A percentile compares a stretch with the other conserved stretches of the same genome.
phyloP scores from a whole-genome alignment of 495 filamentous ascomycete genomes.

The Penicillium lividum region DNA sequence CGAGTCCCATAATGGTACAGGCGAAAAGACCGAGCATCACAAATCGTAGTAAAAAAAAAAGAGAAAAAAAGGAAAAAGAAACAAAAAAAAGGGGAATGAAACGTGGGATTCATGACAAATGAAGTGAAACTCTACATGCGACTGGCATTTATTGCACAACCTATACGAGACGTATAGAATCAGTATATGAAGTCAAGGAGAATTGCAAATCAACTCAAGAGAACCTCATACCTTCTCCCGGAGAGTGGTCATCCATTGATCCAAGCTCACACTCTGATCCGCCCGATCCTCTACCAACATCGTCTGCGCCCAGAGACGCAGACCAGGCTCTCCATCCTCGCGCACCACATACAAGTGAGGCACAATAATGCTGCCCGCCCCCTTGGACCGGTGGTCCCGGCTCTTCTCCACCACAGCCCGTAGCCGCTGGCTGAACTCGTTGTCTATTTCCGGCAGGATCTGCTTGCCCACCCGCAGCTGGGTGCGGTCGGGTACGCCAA shows the following conservation, averaged over 20 bases:
- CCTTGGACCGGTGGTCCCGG: constrained; percentile 76
- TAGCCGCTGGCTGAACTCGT: constrained; percentile 94
- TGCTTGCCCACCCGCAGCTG: constrained; percentile 90
- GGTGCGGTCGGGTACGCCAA: constrained; percentile 75
- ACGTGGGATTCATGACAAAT: constrained; percentile 8
- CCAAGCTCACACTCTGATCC: constrained; percentile 87
- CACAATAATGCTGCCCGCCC: constrained; percentile 85
- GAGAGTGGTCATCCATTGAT: constrained; percentile 88
- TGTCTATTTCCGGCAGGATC: constrained; percentile 80
- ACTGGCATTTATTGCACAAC: constrained; percentile 28
- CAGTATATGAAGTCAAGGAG: constrained; percentile 3
- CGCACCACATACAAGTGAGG: constrained; percentile 92
- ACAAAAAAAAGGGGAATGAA: constrained; percentile 6
- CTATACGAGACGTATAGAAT: constrained; percentile 16
- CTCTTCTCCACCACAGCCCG: constrained; percentile 90
- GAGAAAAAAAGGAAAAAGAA: neutral
- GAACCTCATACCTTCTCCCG: constrained; percentile 86
- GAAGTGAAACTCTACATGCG: neutral
- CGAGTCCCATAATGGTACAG: constrained; percentile 19
- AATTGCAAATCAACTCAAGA: neutral
- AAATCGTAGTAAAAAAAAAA: constrained; percentile 2
- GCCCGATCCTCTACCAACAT: constrained; percentile 93
- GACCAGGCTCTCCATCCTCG: constrained; percentile 91
- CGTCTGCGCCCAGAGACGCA: constrained; percentile 96
- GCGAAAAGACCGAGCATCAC: constrained; percentile 11